Base-by-base conservation (phyloP, 129 eudicot species). In the Arctium lappa region DNA sequence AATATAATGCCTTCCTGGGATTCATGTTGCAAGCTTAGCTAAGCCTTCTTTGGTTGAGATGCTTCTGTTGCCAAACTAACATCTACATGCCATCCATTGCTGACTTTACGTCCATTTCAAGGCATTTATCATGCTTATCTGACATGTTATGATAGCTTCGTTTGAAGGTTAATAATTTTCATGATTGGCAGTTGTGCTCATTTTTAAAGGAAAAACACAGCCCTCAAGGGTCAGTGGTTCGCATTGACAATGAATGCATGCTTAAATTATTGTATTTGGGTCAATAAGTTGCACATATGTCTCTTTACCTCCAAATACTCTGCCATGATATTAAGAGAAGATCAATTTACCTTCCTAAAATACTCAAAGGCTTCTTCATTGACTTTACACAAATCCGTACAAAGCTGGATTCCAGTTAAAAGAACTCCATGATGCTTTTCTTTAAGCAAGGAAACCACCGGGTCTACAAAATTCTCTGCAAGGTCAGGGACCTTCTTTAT, bases 371-470 rank as follows among this genome's bases (percentile, higher is more conserved):
- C 97, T 56, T 95, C 97, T 71, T 86, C 75, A 88, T 87, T 91
- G 75, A 88, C 85, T 81, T 89, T 95, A 85, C 97, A 95, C 72
- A 95, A 87, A 70, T 95, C 97, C 60, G 89, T 83, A 85, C 97
- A 95, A 84, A 95, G 97, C 81, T 93, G 97, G 37, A 95, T 91
- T 74, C 93, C 97, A 39, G 97, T 93, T 81, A 95, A 66, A 42
- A 93, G 86, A 73, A 95, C 99, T 42, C 97, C 99, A 86, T 96
- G 99, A 86, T 96, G 98, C 89, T 96, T 96, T 86, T 96, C 99
- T 81, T 93, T 96, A 48, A 95, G 89, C 72, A 95, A 90, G 32
- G 93, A 77, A 82, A 91, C 97, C 78, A 94, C 97, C 76, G 97
- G 88, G 74, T 93, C 91, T 60, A 95, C 84, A 74, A 94, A 94